A percentile compares a stretch with the other conserved stretches of the same genome.
These are phyloP conservation scores for Leishmania lainsoni DNA, from an alignment of 208 protist species.

Conservation along the genomic window DNA sequence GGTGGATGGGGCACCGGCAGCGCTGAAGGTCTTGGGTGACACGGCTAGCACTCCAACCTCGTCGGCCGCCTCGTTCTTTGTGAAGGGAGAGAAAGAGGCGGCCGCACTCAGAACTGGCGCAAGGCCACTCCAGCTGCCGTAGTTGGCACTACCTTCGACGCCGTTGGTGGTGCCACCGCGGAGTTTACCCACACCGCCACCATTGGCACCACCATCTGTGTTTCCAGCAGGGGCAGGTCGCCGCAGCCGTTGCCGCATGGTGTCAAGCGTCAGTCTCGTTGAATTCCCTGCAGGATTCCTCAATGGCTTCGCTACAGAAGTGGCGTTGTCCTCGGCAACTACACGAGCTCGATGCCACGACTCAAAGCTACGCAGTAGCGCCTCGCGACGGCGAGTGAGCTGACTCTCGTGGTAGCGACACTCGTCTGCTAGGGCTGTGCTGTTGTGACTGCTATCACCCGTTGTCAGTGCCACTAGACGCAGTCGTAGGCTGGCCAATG, in stretches of 20 bases:
- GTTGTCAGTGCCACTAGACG: neutral
- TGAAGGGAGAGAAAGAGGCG: neutral
- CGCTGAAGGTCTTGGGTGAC: neutral
- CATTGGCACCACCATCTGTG: neutral
- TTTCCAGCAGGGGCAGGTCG: neutral
- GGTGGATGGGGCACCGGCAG: neutral
- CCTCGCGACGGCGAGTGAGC: slow-evolving; percentile 13
- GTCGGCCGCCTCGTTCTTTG: neutral
- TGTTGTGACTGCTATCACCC: neutral
- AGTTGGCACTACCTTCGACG: neutral
- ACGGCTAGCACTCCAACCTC: neutral
- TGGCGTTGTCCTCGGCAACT: neutral
- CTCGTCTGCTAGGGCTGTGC: neutral
- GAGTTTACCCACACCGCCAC: neutral
- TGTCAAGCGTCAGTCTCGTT: neutral
- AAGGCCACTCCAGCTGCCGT: neutral
- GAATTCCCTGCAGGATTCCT: neutral
- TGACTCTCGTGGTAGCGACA: slow-evolving; percentile 3
- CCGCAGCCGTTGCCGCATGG: slow-evolving; percentile 10
- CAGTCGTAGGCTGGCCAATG: slow-evolving; percentile 1
- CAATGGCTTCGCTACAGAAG: neutral
- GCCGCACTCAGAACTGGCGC: neutral
- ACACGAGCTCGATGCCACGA: slow-evolving; percentile 10
- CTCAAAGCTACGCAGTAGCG: slow-evolving; percentile 28
- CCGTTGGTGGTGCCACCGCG: neutral